Base-by-base conservation (phyloP, 2,329 filamentous ascomycete species). In the Westerdykella ornata region DNA sequence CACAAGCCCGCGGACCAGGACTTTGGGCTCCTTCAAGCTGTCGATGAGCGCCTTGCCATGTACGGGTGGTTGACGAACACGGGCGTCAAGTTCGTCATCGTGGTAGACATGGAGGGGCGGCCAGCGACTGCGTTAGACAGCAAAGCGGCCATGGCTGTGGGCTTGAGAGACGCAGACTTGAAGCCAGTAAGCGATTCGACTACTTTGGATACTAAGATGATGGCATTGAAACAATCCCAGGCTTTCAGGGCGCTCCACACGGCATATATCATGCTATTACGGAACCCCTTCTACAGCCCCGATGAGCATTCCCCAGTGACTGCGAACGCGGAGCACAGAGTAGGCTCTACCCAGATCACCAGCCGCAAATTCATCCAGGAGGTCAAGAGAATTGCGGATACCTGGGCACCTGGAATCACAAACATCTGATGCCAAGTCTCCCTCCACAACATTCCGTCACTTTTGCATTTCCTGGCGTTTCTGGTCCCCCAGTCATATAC, bases 11-110 rank as follows among this genome's bases (percentile, higher is more conserved):
- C 78, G 44, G 85, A 87, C 38, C 88, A 92, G 54, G 90, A 97
- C 64, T 83, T 92, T 52, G 90, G 92, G 20, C 78, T 97, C 11
- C 76, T 98, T 38, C 90, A 97, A 69, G 88, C 89, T 44, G 76
- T 97, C 45, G 92, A 97, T 70, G 90, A 98, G 70, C 80, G 89
- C 18, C 76, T 97, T 35, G 88, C 89, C 28, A 85, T 88, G 52
- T 98, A 97, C 71, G 92, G 92, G 57, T 96, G 87, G 80, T 79
- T 97, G 67, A 96, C 92, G 42, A 97, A 95, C 68, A 97, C 92
- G 18, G 88, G 88, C 31, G 81, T 95, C 49, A 89, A 90, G 63
- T 82, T 98, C 59, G 81, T 97, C 26, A 83, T 88, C 48, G 80
- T 96, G 3, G 84, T 97, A 20, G 90, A 98, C 68, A 88, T 94